Percentiles rank a stretch among this genome's conserved stretches.
phyloP scores from a whole-genome alignment of 2,329 filamentous ascomycete species.

The Penicillium freii region DNA sequence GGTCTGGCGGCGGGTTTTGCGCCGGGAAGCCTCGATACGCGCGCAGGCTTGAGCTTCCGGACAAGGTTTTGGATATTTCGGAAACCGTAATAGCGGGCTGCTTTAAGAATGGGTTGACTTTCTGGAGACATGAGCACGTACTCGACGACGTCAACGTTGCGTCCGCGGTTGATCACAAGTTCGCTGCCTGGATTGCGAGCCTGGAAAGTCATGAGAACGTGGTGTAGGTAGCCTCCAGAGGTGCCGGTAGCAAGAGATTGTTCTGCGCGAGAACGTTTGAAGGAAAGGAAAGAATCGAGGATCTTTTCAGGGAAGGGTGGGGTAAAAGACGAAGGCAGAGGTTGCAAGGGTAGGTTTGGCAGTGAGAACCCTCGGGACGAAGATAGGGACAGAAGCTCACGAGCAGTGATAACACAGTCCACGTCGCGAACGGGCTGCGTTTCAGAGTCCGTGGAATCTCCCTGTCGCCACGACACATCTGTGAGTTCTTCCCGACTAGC shows the following conservation, averaged over 20 bases:
- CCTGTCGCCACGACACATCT: conserved; percentile 64
- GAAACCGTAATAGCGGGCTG: conserved; percentile 94
- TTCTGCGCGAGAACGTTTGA: conserved; percentile 38
- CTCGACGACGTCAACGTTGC: conserved; percentile 89
- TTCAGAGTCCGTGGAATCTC: conserved; percentile 38
- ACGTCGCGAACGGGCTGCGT: conserved; percentile 69
- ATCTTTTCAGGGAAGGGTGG: conserved; percentile 69
- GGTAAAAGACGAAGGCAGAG: conserved; percentile 48
- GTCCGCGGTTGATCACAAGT: conserved; percentile 70
- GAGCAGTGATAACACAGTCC: conserved; percentile 96
- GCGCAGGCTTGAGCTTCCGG: conserved; percentile 79
- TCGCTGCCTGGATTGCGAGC: conserved; percentile 67
- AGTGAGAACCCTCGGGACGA: conserved; percentile 77
- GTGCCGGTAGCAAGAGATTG: conserved; percentile 64
- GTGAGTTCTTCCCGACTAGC: conserved; percentile 91
- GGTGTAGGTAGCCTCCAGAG: conserved; percentile 84
- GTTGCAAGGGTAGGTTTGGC: conserved; percentile 63
- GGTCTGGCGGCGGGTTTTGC: conserved; percentile 52
- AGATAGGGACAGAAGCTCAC: conserved; percentile 87
- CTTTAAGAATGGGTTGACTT: conserved; percentile 66
- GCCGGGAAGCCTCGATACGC: conserved; percentile 74
- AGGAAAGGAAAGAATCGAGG: conserved; percentile 73
- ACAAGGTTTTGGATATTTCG: conserved; percentile 98
- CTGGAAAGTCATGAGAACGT: conserved; percentile 74
- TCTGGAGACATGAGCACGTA: conserved; percentile 64